These are phyloP conservation scores for Schizophyllum amplum DNA, from an alignment of 1,284 basidiomycete genomes.

Conservation along the genomic window DNA sequence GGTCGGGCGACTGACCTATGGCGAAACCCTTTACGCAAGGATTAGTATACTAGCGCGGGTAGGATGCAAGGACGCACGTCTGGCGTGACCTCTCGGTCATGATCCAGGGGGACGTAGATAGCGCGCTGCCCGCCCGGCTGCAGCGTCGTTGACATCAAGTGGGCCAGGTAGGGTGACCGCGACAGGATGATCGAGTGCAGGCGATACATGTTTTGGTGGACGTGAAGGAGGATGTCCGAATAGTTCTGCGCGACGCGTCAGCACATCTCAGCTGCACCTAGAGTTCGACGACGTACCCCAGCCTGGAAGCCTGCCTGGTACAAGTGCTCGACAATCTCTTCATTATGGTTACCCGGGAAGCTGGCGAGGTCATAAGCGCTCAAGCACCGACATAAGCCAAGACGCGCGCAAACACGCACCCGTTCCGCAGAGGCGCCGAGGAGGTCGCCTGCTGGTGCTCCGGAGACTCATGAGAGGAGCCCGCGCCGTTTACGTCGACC, in stretches of 20 bases:
- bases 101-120: slow-evolving; percentile 68
- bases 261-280: slow-evolving; percentile 3
- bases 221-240: slow-evolving; percentile 71
- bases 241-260: slow-evolving; percentile 49
- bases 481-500: not conserved
- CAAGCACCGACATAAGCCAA: not conserved
- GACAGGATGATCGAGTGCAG: slow-evolving; percentile 79
- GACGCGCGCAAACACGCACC: not conserved
- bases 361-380: not conserved
- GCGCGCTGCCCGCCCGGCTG: slow-evolving; percentile 50
- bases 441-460: not conserved
- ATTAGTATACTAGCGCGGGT: slow-evolving; percentile 15
- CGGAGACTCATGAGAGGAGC: not conserved
- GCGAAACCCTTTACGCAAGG: slow-evolving; percentile 50
- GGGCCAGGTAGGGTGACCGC: slow-evolving; percentile 77
- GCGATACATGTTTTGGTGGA: slow-evolving; percentile 64
- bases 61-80: slow-evolving; percentile 47
- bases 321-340: slow-evolving; percentile 66
- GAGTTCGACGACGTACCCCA: slow-evolving; percentile 46
- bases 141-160: slow-evolving; percentile 74
- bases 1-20: slow-evolving; percentile 38
- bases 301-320: slow-evolving; percentile 73
- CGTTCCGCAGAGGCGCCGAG: not conserved
- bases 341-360: slow-evolving; percentile 36
- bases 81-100: slow-evolving; percentile 73